Evolutionary conservation across 2,329 filamentous ascomycete genomes (phyloP), one percentile per base, ranked within the genome.

Genomic region (Clarireedia monteithiana): DNA sequence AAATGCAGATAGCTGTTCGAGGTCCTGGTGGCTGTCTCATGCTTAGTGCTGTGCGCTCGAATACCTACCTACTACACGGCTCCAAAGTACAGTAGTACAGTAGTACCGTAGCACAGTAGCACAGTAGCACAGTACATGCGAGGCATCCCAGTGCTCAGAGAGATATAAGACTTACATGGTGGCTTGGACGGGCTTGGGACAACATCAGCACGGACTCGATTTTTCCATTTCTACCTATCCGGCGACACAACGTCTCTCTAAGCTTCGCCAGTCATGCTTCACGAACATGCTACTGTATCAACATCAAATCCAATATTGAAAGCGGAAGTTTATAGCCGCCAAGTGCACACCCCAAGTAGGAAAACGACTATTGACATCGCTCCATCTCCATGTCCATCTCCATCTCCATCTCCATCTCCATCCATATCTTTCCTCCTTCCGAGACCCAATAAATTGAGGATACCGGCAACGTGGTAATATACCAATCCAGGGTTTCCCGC

Each of bases 391-490:
- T 20, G 20, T 20, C 20, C 48, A 20, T 20, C 2, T 20, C 20
- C 20, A 20, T 20, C 20, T 20, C 20, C 20, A 20, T 20, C 0
- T 20, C 20, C 20, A 20, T 20, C 20, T 20, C 20, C 20, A 3
- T 20, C 20, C 20, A 39, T 24, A 26, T 1, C 3, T 36, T 17
- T 2, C 12, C n/a, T 15, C n/a, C 52, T 9, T 17, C 36, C 52
- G 45, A 54, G 45, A 54, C 45, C 52, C 45, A 49, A 54, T 30
- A 36, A 15, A 30, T 26, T 5, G 14, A 49, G 36, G 20, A 54
- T 42, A 54, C 52, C 52, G 52, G 30, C 52, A 23, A 49, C 30
- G 49, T 49, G 52, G 52, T 53, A 48, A 48, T 26, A 42, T 38
- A 20, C 24, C 47, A 53, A 53, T 38, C 39, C 40, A 53, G 50